These are phyloP conservation scores for Vicia faba DNA, from an alignment of 306 rosid genomes.

Conservation along the genomic window DNA sequence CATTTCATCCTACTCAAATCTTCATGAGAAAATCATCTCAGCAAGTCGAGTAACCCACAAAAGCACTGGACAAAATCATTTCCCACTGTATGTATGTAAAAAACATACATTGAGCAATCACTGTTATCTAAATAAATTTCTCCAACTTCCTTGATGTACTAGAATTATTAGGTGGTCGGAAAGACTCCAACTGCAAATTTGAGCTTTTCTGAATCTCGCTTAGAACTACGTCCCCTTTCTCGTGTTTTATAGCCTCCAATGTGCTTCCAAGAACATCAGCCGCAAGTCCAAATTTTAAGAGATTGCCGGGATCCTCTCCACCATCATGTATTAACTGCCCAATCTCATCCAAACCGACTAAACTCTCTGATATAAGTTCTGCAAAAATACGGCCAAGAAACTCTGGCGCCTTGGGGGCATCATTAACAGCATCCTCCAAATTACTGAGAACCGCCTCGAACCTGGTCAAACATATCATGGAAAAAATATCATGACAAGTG, in stretches of 20 bases:
- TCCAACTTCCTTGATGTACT: slow-evolving; percentile 61
- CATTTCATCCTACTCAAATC: slow-evolving; percentile 48
- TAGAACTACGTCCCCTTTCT: slow-evolving; percentile 63
- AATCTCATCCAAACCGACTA: slow-evolving; percentile 61
- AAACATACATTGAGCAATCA: slow-evolving; percentile 67
- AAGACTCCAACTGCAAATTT: slow-evolving; percentile 62
- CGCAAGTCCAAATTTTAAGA: slow-evolving; percentile 67
- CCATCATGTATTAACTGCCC: slow-evolving; percentile 61
- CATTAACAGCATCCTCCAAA: slow-evolving; percentile 83
- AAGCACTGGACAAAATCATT: slow-evolving; percentile 46
- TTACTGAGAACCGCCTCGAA: slow-evolving; percentile 62
- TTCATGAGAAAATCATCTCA: slow-evolving; percentile 42
- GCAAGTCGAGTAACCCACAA: slow-evolving; percentile 54
- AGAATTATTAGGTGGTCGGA: slow-evolving; percentile 61
- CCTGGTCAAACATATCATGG: slow-evolving; percentile 43
- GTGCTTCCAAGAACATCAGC: slow-evolving; percentile 74
- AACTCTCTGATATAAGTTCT: slow-evolving; percentile 49
- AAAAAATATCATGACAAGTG: slow-evolving; percentile 2
- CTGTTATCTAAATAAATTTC: slow-evolving; percentile 63
- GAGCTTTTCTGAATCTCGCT: slow-evolving; percentile 49
- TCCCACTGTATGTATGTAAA: slow-evolving; percentile 26
- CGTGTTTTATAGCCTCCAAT: slow-evolving; percentile 61
- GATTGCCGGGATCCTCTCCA: slow-evolving; percentile 77
- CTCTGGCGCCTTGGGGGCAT: slow-evolving; percentile 87
- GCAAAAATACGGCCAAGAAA: slow-evolving; percentile 75